Base-by-base conservation (phyloP, 352 stramenopile species). In the Phytophthora boehmeriae region DNA sequence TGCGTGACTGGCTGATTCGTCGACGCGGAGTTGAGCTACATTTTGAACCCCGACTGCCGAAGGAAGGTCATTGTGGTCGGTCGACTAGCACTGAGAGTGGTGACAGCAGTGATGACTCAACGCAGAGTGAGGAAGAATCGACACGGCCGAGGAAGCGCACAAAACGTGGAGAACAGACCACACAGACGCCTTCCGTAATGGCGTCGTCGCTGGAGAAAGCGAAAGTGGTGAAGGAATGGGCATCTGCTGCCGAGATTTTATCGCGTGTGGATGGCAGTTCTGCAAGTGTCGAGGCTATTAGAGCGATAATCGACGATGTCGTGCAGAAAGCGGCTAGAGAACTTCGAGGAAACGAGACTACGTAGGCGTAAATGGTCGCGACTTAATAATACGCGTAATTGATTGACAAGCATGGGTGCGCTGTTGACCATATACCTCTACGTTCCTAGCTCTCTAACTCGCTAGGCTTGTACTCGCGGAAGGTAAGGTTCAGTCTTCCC, bases 401-500 rank as follows among this genome's bases (percentile, higher is more conserved):
- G n/a, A n/a, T n/a, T n/a, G n/a, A n/a, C n/a, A n/a, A n/a, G n/a
- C n/a, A n/a, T n/a, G n/a, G n/a, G n/a, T n/a, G n/a, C n/a, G n/a
- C n/a, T n/a, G n/a, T n/a, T n/a, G n/a, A n/a, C n/a, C n/a, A n/a
- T n/a, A n/a, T n/a, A n/a, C n/a, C n/a, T n/a, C n/a, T n/a, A n/a
- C n/a, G n/a, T 39, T 51, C 5, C 52, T 56, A 66, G 13, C 43
- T 46, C 19, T 55, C 55, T 4, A 71, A 17, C 27, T 67, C 56
- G 35, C 63, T 71, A 5, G 78, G 80, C 36, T 84, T 73, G 50
- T 80, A 89, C 52, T 90, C 79, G 20, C 82, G 80, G 32, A 92
- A 92, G 0, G 82, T 92, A 25, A 92, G 60, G 47, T 92, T 92
- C 22, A 92, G 76, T 11, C 82, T 76, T 8, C 82, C 82, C 0